Evolutionary conservation across 2,329 filamentous ascomycete species (phyloP).

Genomic region (Achaetomium macrosporum): DNA sequence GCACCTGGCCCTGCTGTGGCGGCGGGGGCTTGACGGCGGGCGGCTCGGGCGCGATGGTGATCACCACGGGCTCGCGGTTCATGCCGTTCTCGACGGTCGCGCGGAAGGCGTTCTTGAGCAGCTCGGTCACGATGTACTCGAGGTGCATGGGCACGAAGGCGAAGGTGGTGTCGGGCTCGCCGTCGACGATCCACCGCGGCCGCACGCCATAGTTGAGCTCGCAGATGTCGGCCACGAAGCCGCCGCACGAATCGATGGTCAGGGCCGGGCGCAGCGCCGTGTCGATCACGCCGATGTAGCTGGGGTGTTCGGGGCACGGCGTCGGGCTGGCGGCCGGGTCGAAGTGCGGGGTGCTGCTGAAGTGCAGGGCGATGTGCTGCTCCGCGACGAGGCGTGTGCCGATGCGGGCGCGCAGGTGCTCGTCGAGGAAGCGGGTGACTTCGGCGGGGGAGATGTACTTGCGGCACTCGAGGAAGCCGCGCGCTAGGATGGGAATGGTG

Average conservation of each 20-base stretch:
- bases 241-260: constrained; percentile 77
- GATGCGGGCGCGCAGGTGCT: constrained; percentile 88
- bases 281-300: constrained; percentile 93
- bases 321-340: constrained; percentile 48
- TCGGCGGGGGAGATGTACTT: constrained; percentile 79
- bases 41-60: constrained; percentile 77
- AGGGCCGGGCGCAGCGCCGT: constrained; percentile 76
- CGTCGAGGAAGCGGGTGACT: constrained; percentile 88
- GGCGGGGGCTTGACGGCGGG: constrained; percentile 25
- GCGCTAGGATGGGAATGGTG: constrained; percentile 86
- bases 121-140: constrained; percentile 94
- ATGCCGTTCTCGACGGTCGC: constrained; percentile 83
- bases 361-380: constrained; percentile 90
- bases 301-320: constrained; percentile 47
- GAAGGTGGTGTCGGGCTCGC: constrained; percentile 80
- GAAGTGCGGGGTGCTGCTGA: constrained; percentile 62
- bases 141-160: constrained; percentile 93
- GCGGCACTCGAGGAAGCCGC: constrained; percentile 87
- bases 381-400: constrained; percentile 91
- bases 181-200: constrained; percentile 73
- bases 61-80: constrained; percentile 74
- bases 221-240: constrained; percentile 91
- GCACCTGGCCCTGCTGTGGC: constrained; percentile 18
- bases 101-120: constrained; percentile 94
- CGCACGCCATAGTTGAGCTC: constrained; percentile 92